Conservation (phyloP, 2,329 filamentous ascomycete genomes). For the Penicillium sp. region DNA sequence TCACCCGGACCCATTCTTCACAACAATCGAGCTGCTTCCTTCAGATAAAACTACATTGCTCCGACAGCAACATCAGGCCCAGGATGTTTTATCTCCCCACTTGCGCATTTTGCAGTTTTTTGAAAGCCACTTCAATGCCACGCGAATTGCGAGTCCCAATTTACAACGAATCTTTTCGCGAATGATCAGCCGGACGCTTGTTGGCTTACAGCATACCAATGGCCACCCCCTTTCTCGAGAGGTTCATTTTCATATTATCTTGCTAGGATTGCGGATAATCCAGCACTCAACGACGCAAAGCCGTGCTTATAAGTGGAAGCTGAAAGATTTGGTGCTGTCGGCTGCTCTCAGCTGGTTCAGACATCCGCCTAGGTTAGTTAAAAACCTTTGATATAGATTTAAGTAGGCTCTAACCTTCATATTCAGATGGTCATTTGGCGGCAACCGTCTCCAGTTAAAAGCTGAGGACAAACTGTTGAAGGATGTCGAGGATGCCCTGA, state of each 20-base stretch:
- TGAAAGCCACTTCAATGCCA: conserved; percentile 90
- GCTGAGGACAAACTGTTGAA: conserved; percentile 79
- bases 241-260: conserved; percentile 80
- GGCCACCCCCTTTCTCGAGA: conserved; percentile 86
- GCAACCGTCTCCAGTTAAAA: conserved; percentile 88
- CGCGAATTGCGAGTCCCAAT: conserved; percentile 76
- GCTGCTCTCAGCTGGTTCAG: conserved; percentile 87
- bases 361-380: conserved; percentile 60
- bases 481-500: conserved; percentile 68
- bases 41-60: conserved; percentile 73
- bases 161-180: conserved; percentile 78
- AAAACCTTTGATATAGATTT: background rate
- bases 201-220: conserved; percentile 65
- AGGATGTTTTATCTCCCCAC: conserved; percentile 83
- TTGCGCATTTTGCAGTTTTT: conserved; percentile 83
- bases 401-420: background rate
- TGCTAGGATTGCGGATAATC: conserved; percentile 77
- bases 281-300: conserved; percentile 63
- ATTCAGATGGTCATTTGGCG: conserved; percentile 87
- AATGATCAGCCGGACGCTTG: conserved; percentile 72
- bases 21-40: conserved; percentile 88
- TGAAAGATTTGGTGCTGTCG: conserved; percentile 86
- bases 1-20: conserved; percentile 81
- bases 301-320: conserved; percentile 67
- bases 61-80: conserved; percentile 71